Base-by-base conservation (phyloP, 2,329 filamentous ascomycete species). In the Aureobasidium pullulans region DNA sequence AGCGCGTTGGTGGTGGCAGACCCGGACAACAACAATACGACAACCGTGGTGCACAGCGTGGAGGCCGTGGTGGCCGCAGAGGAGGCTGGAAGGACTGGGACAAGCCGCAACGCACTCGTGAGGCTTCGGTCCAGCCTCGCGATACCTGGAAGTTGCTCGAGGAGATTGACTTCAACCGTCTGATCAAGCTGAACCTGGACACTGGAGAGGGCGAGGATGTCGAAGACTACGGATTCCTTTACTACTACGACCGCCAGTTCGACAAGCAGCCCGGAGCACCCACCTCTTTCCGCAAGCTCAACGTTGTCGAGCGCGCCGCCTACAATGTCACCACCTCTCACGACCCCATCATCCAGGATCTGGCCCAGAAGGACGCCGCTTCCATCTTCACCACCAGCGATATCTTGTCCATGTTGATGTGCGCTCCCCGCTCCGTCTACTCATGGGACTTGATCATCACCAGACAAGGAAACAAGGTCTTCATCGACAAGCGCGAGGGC, bases 81-180 rank as follows among this genome's bases (percentile, higher is more conserved):
- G 96, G 96, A 70, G 94, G 94, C 72, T 97, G 94, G 93, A 96
- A 94, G 78, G 94, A 99, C 74, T 96, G 91, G 73, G 94, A 99
- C 80, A 97, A 97, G 85, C 94, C 94, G 62, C 85, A 93, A 74
- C 87, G 94, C 70, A 96, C 96, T 77, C 89, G 94, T 62, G 94
- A 99, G 78, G 89, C 93, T 10, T 96, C 91, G 37, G 90, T 99
- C 71, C 93, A 93, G 78, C 91, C 97, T 76, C 95, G 95, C 77
- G 84, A 92, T 23, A 92, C 96, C 73, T 99, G 94, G 94, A 83
- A 85, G 71, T 84, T 99, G 78, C 81, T 96, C 69, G 94, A 99
- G 79, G 94, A 99, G 82, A 96, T 99, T 73, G 94, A 99, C 76
- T 99, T 96, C 79, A 93, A 90, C 79, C 88, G 94, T 66, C 84